Percentiles rank a stretch among this genome's conserved stretches.
Evolutionary conservation across 129 eudicot genomes (phyloP).

Genomic region (Smallanthus sonchifolius): DNA sequence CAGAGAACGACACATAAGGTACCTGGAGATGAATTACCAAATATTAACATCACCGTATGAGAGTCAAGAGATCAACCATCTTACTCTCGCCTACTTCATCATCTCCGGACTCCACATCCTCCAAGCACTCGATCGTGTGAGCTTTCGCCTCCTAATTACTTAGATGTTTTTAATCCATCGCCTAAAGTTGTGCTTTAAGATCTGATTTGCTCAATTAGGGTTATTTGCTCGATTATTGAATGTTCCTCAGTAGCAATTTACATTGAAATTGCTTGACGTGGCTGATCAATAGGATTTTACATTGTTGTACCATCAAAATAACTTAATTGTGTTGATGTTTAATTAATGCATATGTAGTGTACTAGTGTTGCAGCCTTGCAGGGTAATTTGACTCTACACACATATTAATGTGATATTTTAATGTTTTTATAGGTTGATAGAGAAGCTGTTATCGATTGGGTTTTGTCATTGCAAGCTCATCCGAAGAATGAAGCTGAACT

Average conservation of each 20-base stretch:
- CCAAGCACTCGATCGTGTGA: slow-evolving; percentile 60
- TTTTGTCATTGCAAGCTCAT: slow-evolving; percentile 76
- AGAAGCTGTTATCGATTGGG: slow-evolving; percentile 70
- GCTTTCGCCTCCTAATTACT: not conserved
- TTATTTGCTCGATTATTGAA: not conserved
- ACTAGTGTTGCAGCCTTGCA: not conserved
- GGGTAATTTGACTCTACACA: slow-evolving; percentile 15
- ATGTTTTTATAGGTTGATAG: slow-evolving; percentile 55
- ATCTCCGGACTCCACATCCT: slow-evolving; percentile 77
- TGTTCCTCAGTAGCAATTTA: not conserved
- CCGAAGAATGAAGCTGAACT: slow-evolving; percentile 50
- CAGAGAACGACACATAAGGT: slow-evolving; percentile 57
- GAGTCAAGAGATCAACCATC: slow-evolving; percentile 82
- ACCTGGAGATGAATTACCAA: slow-evolving; percentile 67
- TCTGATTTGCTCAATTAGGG: slow-evolving; percentile 11
- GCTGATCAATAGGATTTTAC: not conserved
- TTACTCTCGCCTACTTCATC: slow-evolving; percentile 88
- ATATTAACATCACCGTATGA: slow-evolving; percentile 60
- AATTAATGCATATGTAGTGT: not conserved
- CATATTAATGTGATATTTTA: slow-evolving; percentile 4
- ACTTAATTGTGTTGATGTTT: not conserved
- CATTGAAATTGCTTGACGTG: not conserved
- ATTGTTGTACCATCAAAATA: not conserved
- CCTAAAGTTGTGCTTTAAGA: not conserved
- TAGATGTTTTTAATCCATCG: no score